Conservation (phyloP, 805 yeast species). For the Ogataea populi-albae region DNA sequence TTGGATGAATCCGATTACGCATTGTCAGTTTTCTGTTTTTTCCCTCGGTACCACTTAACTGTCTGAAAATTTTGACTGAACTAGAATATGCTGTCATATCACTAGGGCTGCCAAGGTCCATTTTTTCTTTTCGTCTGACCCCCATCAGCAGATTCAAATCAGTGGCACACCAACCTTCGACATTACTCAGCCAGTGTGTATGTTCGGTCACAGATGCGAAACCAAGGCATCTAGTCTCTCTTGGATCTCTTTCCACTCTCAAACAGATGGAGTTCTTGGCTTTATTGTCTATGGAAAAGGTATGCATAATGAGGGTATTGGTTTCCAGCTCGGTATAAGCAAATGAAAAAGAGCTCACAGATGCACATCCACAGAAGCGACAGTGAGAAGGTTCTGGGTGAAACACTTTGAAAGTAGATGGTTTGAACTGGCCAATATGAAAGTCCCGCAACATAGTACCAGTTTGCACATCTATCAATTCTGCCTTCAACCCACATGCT, state of each 20-base stretch:
- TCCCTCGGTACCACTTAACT: slow-evolving; percentile 7
- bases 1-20: slow-evolving; percentile 24
- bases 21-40: slow-evolving; percentile 5
- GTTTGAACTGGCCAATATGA: slow-evolving; percentile 59
- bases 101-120: slow-evolving; percentile 20
- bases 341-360: slow-evolving; percentile 68
- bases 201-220: slow-evolving; percentile 72
- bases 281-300: slow-evolving; percentile 66
- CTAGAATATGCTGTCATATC: slow-evolving; percentile 12
- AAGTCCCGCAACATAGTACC: slow-evolving; percentile 67
- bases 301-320: slow-evolving; percentile 63
- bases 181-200: slow-evolving; percentile 60
- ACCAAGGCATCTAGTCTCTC: slow-evolving; percentile 88
- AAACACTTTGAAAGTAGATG: slow-evolving; percentile 60
- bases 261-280: slow-evolving; percentile 80
- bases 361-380: slow-evolving; percentile 86
- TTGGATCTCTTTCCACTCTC: slow-evolving; percentile 88
- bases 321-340: slow-evolving; percentile 63
- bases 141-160: slow-evolving; percentile 79
- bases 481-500: slow-evolving; percentile 55
- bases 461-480: slow-evolving; percentile 72
- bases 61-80: slow-evolving; percentile 15
- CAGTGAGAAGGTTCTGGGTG: slow-evolving; percentile 89
- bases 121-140: slow-evolving; percentile 43
- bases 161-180: slow-evolving; percentile 78